These are phyloP conservation scores for Gelatoporia subvermispora DNA, from an alignment of 768 basidiomycete genomes.

Conservation along the genomic window DNA sequence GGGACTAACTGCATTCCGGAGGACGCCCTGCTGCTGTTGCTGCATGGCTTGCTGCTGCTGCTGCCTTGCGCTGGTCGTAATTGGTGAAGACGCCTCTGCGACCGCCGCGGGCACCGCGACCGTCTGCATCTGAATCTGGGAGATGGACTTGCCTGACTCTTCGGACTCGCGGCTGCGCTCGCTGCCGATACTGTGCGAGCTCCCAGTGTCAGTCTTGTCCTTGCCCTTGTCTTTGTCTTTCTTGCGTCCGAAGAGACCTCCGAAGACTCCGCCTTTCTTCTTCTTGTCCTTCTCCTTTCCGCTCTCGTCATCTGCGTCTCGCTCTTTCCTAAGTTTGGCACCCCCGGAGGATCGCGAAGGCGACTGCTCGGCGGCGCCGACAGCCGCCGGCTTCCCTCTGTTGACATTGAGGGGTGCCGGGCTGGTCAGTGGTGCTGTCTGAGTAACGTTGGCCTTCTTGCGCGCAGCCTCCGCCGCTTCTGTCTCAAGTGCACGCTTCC, in stretches of 20 bases:
- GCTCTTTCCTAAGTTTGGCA: slow-evolving; percentile 43
- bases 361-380: slow-evolving; percentile 1
- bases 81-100: slow-evolving; percentile 40
- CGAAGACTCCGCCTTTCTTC: slow-evolving; percentile 75
- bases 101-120: slow-evolving; percentile 16
- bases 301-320: slow-evolving; percentile 38
- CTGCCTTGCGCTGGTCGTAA: slow-evolving; percentile 48
- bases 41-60: slow-evolving; percentile 52
- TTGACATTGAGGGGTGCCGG: slow-evolving; percentile 1
- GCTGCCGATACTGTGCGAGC: slow-evolving; percentile 42
- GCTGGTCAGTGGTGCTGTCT: not conserved
- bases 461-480: slow-evolving; percentile 40
- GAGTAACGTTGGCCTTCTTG: slow-evolving; percentile 37
- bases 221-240: slow-evolving; percentile 70
- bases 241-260: slow-evolving; percentile 68
- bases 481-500: slow-evolving; percentile 47
- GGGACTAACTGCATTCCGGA: slow-evolving; percentile 5
- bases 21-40: slow-evolving; percentile 42
- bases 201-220: slow-evolving; percentile 52
- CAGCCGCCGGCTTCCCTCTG: slow-evolving; percentile 6
- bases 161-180: slow-evolving; percentile 42
- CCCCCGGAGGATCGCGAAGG: slow-evolving; percentile 6
- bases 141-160: slow-evolving; percentile 56
- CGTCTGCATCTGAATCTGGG: slow-evolving; percentile 28
- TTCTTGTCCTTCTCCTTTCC: slow-evolving; percentile 45